Percentiles rank a stretch among this genome's conserved stretches.
phyloP scores from a whole-genome alignment of 768 basidiomycete species.

The Amanita molliuscula region DNA sequence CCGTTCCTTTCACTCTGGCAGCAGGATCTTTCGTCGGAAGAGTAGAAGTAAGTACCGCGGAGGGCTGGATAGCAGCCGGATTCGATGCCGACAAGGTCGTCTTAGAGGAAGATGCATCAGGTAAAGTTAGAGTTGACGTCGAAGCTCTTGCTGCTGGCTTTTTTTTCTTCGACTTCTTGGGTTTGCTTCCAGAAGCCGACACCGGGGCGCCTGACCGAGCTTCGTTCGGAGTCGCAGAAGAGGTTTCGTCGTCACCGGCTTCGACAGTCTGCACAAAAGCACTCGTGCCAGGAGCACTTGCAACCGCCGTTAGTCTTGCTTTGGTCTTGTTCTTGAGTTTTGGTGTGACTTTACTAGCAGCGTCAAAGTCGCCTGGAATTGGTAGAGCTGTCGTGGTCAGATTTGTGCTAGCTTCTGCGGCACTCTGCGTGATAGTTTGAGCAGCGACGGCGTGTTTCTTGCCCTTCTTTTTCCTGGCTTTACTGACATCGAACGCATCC shows the following conservation, averaged over 20 bases:
- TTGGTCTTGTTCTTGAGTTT: neutral
- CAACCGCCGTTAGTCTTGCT: neutral
- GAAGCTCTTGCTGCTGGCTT: neutral
- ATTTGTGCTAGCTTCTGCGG: neutral
- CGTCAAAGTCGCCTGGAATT: neutral
- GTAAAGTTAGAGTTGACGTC: neutral
- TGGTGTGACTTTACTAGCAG: neutral
- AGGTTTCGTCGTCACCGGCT: neutral
- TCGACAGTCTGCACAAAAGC: neutral
- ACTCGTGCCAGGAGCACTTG: neutral
- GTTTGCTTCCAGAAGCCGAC: constrained; percentile 3
- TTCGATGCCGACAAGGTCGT: constrained; percentile 4
- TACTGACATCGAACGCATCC: neutral
- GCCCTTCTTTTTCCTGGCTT: constrained; percentile 7
- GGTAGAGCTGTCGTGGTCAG: neutral
- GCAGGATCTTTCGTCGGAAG: neutral
- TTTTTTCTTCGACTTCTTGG: constrained; percentile 11
- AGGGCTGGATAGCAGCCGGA: neutral
- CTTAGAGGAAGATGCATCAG: constrained; percentile 8
- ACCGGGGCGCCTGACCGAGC: neutral
- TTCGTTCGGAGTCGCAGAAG: constrained; percentile 2
- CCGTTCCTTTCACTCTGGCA: constrained; percentile 3
- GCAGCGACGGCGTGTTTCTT: constrained; percentile 11
- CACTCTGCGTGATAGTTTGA: neutral
- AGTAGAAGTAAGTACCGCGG: neutral